Evolutionary conservation across 2,329 filamentous ascomycete species (phyloP), one percentile per base, ranked within the genome.

Genomic region (Ophiostoma quercus): DNA sequence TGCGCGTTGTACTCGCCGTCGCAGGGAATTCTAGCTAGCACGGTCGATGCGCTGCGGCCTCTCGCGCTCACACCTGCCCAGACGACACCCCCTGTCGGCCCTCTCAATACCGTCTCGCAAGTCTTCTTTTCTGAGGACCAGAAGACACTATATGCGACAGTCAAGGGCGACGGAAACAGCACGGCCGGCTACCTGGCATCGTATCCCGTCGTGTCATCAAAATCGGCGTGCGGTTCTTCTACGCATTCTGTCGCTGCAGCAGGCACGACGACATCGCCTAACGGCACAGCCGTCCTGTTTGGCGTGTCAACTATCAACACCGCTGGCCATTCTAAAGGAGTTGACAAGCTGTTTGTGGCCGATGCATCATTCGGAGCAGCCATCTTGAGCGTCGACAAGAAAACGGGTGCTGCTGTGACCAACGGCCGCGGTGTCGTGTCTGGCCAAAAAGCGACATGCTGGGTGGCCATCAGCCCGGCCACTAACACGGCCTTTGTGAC

Each of bases 51-150:
- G 1, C 79, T 84, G 0, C 80, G 83, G 0, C 69, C 78, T 0
- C 83, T 88, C 71, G 79, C 83, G 14, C 74, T 89, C 14, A 63
- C 60, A 12, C 60, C 60, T 0, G 76, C 78, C 1, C 87, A 89
- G 74, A 82, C 81, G 0, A 88, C 84, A 0, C 87, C 88, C 0
- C 86, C 88, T 0, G 76, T 79, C 0, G 87, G 87, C 0, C 86
- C 87, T 0, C 77, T 79, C 1, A 87, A 88, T 76, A 88, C 84
- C 0, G 80, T 89, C 2, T 88, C 87, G 0, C 86, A 89, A 8
- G 80, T 83, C 0, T 85, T 88, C 75, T 89, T 88, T 77, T 85
- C 84, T 0, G 76, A 76, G 0, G 85, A 89, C 68, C 81, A 85
- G 72, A 78, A 75, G 0, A 80, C 77, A 1, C 78, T 90, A 0